A percentile compares a stretch with the other conserved stretches of the same genome.
Conservation (phyloP, 257 asterid species). For the Thymus quinquecostatus region DNA sequence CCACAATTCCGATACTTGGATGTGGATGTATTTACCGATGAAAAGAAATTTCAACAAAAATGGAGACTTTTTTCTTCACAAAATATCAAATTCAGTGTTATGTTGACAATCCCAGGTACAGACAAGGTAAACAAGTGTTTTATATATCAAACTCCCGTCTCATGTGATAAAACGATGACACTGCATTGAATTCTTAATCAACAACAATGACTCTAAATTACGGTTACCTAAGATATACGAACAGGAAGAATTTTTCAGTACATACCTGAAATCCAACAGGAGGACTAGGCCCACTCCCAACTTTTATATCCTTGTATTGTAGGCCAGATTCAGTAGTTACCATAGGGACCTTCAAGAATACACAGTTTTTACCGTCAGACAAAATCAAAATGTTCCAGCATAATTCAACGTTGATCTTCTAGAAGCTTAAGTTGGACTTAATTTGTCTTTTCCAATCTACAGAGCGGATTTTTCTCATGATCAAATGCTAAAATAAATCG, state of each 20-base stretch:
- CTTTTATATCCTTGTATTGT: slow-evolving; percentile 92
- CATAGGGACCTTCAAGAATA: slow-evolving; percentile 65
- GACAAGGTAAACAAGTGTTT: background rate
- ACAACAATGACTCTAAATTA: background rate
- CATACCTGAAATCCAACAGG: slow-evolving; percentile 96
- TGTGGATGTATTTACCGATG: slow-evolving; percentile 13
- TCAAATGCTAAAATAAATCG: background rate
- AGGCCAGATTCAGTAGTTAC: slow-evolving; percentile 90
- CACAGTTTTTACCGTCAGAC: slow-evolving; percentile 27
- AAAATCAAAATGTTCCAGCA: slow-evolving; percentile 1
- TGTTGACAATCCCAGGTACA: background rate
- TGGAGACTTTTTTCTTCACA: background rate
- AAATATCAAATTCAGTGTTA: background rate
- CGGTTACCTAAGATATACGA: background rate
- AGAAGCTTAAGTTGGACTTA: background rate
- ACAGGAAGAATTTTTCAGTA: background rate
- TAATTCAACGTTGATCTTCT: background rate
- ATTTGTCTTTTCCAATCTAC: background rate
- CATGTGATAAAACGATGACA: background rate
- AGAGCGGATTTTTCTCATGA: background rate
- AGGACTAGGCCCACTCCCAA: slow-evolving; percentile 92
- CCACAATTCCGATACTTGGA: slow-evolving; percentile 2
- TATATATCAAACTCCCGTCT: background rate
- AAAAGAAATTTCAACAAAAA: background rate
- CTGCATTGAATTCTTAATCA: background rate